These are phyloP conservation scores for Coniferiporia sulphurascens DNA, from an alignment of 1,284 basidiomycete species.

Conservation along the genomic window DNA sequence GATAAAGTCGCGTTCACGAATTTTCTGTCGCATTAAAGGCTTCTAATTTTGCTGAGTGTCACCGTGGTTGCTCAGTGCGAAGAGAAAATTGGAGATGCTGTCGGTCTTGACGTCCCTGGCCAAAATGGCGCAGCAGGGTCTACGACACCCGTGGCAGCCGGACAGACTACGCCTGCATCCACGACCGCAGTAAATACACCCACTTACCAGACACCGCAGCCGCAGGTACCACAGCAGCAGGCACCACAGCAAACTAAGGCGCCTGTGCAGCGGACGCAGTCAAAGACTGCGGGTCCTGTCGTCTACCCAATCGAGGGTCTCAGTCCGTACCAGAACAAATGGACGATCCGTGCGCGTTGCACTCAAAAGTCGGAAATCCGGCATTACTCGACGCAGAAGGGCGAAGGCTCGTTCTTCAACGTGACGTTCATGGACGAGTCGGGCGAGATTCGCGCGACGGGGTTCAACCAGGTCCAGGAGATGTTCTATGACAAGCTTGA, in stretches of 20 bases:
- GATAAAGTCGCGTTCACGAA: too few relatives aligned
- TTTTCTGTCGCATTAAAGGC: constrained; percentile 38
- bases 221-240: not conserved
- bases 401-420: constrained; percentile 95
- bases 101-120: constrained; percentile 33
- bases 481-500: constrained; percentile 80
- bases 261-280: constrained; percentile 21
- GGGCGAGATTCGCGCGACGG: constrained; percentile 90
- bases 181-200: constrained; percentile 2
- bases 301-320: constrained; percentile 91
- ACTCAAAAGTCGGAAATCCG: constrained; percentile 88
- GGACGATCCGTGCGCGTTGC: constrained; percentile 97
- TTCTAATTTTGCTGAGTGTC: constrained; percentile 82
- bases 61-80: constrained; percentile 48
- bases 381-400: constrained; percentile 85
- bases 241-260: constrained; percentile 8
- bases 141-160: constrained; percentile 24
- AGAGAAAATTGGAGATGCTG: constrained; percentile 77
- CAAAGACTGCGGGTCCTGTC: constrained; percentile 26
- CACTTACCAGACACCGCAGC: not conserved
- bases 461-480: constrained; percentile 87
- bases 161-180: constrained; percentile 18
- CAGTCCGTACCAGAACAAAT: constrained; percentile 97
- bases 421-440: constrained; percentile 94
- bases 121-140: constrained; percentile 15